Evolutionary conservation across 2,329 filamentous ascomycete genomes (phyloP).

Genomic region (Cyanodermella asteris): DNA sequence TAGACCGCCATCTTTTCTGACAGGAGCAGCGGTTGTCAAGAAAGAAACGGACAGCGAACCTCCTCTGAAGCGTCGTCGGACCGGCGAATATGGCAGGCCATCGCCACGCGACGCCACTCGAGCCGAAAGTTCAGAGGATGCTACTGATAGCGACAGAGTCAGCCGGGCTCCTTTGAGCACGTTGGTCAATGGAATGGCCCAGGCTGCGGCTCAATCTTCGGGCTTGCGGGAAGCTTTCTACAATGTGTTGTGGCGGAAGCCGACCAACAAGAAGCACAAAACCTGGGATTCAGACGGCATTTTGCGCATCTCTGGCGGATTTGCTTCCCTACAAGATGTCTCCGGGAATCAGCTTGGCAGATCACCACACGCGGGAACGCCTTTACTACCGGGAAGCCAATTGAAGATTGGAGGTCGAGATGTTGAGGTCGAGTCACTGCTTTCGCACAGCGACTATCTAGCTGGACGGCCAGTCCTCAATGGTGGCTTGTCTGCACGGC

Average conservation of each 20-base stretch:
- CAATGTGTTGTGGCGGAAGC: no score
- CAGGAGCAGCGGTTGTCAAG: no score
- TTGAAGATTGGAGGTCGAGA: conserved; percentile 45
- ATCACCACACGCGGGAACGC: conserved; percentile 30
- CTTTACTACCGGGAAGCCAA: conserved; percentile 35
- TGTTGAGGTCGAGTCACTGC: conserved; percentile 41
- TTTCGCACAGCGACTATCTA: conserved; percentile 37
- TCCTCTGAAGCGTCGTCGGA: no score
- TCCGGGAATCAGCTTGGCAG: conserved; percentile 42
- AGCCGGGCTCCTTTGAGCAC: no score
- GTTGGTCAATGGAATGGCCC: neutral
- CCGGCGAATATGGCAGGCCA: no score
- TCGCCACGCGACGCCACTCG: no score
- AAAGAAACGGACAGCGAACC: no score
- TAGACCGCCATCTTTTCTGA: no score
- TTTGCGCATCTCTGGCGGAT: conserved; percentile 33
- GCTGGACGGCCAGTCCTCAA: conserved; percentile 24
- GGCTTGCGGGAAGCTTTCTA: no score
- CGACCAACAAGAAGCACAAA: conserved; percentile 51
- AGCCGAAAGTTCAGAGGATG: no score
- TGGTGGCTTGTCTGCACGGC: conserved; percentile 6
- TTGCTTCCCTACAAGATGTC: conserved; percentile 38
- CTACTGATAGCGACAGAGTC: no score
- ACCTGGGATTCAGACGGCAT: conserved; percentile 58
- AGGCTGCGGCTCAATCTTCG: conserved; percentile 4